Percentiles rank a stretch among this genome's conserved stretches.
These are phyloP conservation scores for Tinospora cordifolia DNA, from an alignment of 164 flowering plant genomes.

Conservation along the genomic window DNA sequence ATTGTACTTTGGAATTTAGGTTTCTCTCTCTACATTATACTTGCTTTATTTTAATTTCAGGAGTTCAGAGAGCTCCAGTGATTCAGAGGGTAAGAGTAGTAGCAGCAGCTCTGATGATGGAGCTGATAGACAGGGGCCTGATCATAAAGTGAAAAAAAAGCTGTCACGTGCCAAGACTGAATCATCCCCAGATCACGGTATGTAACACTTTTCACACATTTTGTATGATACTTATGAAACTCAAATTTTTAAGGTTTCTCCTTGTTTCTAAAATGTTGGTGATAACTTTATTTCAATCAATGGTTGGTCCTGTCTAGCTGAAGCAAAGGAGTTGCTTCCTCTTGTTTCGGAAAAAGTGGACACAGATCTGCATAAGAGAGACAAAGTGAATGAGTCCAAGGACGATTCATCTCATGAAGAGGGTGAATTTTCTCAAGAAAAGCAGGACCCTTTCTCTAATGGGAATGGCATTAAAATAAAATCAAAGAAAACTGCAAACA, in stretches of 20 bases:
- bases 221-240: background rate
- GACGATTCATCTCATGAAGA: conserved; percentile 39
- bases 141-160: conserved; percentile 27
- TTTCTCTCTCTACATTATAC: background rate
- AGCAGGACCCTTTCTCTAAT: conserved; percentile 27
- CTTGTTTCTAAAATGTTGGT: background rate
- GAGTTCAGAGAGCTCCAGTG: conserved; percentile 45
- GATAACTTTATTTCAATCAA: conserved; percentile 4
- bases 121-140: conserved; percentile 25
- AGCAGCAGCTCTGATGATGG: conserved; percentile 42
- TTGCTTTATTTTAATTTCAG: conserved; percentile 21
- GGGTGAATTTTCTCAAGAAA: conserved; percentile 39
- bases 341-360: conserved; percentile 14
- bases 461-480: conserved; percentile 28
- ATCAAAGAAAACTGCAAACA: conserved; percentile 19
- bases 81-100: conserved; percentile 41
- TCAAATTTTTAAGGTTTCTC: background rate
- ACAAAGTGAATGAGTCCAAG: conserved; percentile 17
- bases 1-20: background rate
- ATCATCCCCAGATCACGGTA: conserved; percentile 20
- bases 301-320: conserved; percentile 17
- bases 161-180: conserved; percentile 20
- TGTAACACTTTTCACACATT: background rate
- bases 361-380: conserved; percentile 17
- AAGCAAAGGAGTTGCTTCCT: conserved; percentile 22